A percentile compares a stretch with the other conserved stretches of the same genome.
These are phyloP conservation scores for Hylodesmum podocarpum DNA, from an alignment of 306 rosid genomes.

Conservation along the genomic window DNA sequence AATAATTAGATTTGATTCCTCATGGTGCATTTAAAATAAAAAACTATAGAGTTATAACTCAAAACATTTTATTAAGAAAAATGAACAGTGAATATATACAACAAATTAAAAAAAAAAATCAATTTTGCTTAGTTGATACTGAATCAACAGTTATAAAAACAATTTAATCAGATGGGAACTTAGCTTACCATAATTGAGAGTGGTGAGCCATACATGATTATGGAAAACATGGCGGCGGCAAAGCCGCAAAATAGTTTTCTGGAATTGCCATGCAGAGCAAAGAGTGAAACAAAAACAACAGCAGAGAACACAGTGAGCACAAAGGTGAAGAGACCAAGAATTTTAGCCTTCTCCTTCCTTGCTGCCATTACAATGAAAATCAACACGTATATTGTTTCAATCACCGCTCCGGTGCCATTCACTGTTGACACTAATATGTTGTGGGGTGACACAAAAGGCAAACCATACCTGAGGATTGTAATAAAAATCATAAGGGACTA, in stretches of 20 bases:
- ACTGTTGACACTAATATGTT: slow-evolving; percentile 74
- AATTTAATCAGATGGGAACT: neutral
- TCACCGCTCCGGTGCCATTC: slow-evolving; percentile 74
- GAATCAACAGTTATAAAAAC: neutral
- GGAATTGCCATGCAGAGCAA: slow-evolving; percentile 51
- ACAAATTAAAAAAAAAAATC: neutral
- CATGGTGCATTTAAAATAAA: too few relatives aligned
- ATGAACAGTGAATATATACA: neutral
- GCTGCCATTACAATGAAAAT: slow-evolving; percentile 55
- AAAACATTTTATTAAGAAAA: neutral
- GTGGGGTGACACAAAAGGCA: slow-evolving; percentile 85
- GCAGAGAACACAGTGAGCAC: slow-evolving; percentile 48
- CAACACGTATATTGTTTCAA: slow-evolving; percentile 67
- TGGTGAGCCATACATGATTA: slow-evolving; percentile 91
- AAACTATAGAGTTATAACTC: neutral
- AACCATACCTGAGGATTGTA: slow-evolving; percentile 64
- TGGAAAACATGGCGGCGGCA: slow-evolving; percentile 70
- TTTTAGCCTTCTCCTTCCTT: slow-evolving; percentile 59
- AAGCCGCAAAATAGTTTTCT: slow-evolving; percentile 80
- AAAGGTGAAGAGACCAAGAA: slow-evolving; percentile 44
- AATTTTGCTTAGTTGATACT: neutral
- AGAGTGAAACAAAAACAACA: slow-evolving; percentile 74
- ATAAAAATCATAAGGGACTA: neutral
- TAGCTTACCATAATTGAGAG: slow-evolving; percentile 78
- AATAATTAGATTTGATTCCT: neutral